phyloP scores from a whole-genome alignment of 164 flowering plant species.

The Litsea cubeba region DNA sequence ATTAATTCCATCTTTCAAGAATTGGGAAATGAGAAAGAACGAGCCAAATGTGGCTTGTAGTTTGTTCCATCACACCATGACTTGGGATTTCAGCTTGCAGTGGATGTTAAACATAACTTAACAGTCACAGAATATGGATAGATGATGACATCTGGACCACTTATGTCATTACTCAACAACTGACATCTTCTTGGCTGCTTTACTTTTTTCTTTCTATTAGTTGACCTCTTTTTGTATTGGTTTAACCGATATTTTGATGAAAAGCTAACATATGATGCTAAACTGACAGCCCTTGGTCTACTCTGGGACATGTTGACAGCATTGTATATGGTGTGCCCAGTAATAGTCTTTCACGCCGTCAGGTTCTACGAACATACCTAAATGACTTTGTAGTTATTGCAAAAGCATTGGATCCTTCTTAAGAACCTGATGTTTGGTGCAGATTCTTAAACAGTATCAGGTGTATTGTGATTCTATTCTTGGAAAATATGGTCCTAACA shows the following conservation, averaged over 20 bases:
- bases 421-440: slow-evolving; percentile 4
- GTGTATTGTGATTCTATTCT: slow-evolving; percentile 73
- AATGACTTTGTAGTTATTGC: not conserved
- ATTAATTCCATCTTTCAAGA: not conserved
- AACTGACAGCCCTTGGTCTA: slow-evolving; percentile 73
- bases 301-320: slow-evolving; percentile 70
- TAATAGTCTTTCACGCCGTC: slow-evolving; percentile 64
- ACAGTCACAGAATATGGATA: no score
- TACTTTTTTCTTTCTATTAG: not conserved
- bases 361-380: slow-evolving; percentile 43
- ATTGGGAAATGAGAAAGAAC: not conserved
- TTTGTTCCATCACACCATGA: not conserved
- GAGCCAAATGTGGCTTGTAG: not conserved
- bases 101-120: not conserved
- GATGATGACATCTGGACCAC: not conserved
- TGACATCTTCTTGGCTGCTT: not conserved
- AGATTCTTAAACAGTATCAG: slow-evolving; percentile 81
- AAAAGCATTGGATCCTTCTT: slow-evolving; percentile 1
- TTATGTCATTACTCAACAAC: not conserved
- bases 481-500: slow-evolving; percentile 50
- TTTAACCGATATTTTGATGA: not conserved
- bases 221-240: not conserved
- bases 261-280: not conserved
- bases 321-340: slow-evolving; percentile 63
- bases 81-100: not conserved